Percentiles rank a stretch among this genome's conserved stretches.
Conservation (phyloP, 306 rosid genomes). For the barrel medic (Medicago truncatula) region MtrunA17r5.0-ANR NC_053049.1:5459001-5459500, state of each 20-base stretch:
- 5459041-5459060: neutral
- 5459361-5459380: too few species aligned
- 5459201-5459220: neutral
- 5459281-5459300: too few species aligned
- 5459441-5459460: too few species aligned
- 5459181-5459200: slow-evolving; percentile 6
- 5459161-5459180: neutral
- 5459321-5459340: too few species aligned
- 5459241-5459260: neutral
- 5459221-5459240: slow-evolving; percentile 15
- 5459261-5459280: neutral
- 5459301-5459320: too few species aligned
- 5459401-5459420: too few species aligned
- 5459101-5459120: neutral
- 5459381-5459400: too few species aligned
- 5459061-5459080: slow-evolving; percentile 1
- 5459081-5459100: slow-evolving; percentile 5
- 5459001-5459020: neutral
- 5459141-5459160: neutral
- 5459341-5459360: too few species aligned
- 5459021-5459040: neutral
- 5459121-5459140: neutral
- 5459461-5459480: too few species aligned
- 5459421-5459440: too few species aligned
- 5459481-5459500: too few species aligned